Base-by-base conservation (phyloP, 2,329 filamentous ascomycete genomes). In the Curvularia lunata region DNA sequence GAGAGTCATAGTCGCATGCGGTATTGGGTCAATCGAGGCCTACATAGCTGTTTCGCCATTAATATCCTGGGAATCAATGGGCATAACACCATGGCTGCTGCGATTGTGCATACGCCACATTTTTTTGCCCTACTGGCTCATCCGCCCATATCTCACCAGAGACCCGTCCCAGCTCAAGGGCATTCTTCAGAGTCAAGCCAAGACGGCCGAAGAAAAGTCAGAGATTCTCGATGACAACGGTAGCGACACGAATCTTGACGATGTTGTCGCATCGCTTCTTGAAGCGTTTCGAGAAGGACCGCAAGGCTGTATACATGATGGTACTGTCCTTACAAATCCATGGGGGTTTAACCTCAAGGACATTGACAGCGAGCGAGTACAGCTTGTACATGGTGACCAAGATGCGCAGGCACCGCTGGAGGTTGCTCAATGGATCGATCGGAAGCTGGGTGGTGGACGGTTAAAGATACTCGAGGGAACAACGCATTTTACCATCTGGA, bases 401-500 rank as follows among this genome's bases (percentile, higher is more conserved):
- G 67, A 69, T 60, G 41, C 45, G 18, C 53, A 56, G 18, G 60
- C 64, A 41, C 65, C 64, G 16, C 16, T 67, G 19, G 42, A 57
- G 45, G 40, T 60, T 25, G 66, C 64, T 41, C 54, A 57, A 55
- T 68, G 67, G 67, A 63, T 66, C 21, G 54, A 70, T 41, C 48
- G 57, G 52, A 52, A 53, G 28, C 51, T 69, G 53, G 64, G 61
- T 5, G 61, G 64, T 3, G 61, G 65, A 1, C 8, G 25, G 25
- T 27, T 3, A 5, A 27, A 68, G 58, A 38, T 42, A 68, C 16
- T 69, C 16, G 43, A 65, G 50, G 61, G 62, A 19, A 61, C 59
- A 52, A 69, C 62, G 19, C 67, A 68, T 59, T 65, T 61, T 16
- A 67, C 62, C 9, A 65, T 68, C 32, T 69, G 65, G 65, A 65